These are phyloP conservation scores for Vaccinium myrtillus DNA, from an alignment of 148 eudicot genomes.

Conservation along the genomic window DNA sequence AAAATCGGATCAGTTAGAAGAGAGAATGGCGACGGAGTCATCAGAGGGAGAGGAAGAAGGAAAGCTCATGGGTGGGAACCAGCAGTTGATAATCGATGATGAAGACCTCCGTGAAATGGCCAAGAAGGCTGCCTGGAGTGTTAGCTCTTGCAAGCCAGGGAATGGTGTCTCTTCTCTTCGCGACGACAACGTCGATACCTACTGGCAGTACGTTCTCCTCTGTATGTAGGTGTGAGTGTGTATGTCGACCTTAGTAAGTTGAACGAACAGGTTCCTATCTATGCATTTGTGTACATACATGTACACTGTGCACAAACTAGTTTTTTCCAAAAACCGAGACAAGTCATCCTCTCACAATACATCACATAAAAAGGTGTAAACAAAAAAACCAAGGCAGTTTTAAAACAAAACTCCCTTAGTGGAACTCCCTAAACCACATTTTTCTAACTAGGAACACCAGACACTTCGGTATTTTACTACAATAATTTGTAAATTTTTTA, in stretches of 20 bases:
- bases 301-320: neutral
- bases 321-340: too few species aligned
- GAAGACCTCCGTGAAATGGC: conserved; percentile 90
- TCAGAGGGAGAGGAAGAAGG: conserved; percentile 91
- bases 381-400: too few species aligned
- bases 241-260: too few species aligned
- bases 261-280: neutral
- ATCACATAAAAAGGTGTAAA: too few species aligned
- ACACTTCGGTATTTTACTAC: neutral
- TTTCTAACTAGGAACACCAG: neutral
- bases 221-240: neutral
- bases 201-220: conserved; percentile 66
- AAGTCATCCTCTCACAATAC: too few species aligned
- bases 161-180: conserved; percentile 79
- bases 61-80: conserved; percentile 69
- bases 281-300: neutral
- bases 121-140: conserved; percentile 95
- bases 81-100: conserved; percentile 52
- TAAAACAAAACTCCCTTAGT: too few species aligned
- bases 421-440: neutral
- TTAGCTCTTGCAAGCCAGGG: conserved; percentile 94
- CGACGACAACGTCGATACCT: conserved; percentile 76
- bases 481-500: neutral
- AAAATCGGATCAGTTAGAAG: neutral
- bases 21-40: conserved; percentile 58